Percentiles rank a stretch among this genome's conserved stretches.
phyloP scores from a whole-genome alignment of 176 grass and related monocot species.

The Bolboschoenus planiculmis region DNA sequence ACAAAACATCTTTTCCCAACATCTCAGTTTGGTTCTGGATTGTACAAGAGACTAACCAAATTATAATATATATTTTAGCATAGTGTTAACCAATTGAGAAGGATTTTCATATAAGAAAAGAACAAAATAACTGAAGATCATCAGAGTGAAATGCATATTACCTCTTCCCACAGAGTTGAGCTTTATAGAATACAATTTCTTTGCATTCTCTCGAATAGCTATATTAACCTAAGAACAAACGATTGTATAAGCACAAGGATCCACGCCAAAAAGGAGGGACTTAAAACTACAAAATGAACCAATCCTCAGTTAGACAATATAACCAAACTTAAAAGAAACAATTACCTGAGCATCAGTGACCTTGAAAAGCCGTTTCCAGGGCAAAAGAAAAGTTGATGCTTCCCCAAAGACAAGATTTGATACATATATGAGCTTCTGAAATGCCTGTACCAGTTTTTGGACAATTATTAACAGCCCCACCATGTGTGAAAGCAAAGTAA shows the following conservation, averaged over 20 bases:
- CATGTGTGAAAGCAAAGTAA: constrained; percentile 10
- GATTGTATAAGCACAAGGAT: neutral
- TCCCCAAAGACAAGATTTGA: constrained; percentile 98
- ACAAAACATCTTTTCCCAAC: constrained; percentile 3
- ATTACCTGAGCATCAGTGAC: constrained; percentile 98
- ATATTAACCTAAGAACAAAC: constrained; percentile 66
- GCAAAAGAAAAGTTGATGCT: constrained; percentile 84
- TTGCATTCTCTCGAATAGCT: constrained; percentile 95
- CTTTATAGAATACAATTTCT: constrained; percentile 67
- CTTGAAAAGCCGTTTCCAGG: constrained; percentile 93
- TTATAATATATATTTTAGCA: neutral
- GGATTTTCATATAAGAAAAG: constrained; percentile 9
- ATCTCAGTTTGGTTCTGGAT: neutral
- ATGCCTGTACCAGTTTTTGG: constrained; percentile 50
- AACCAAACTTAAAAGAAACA: neutral
- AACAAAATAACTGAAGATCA: constrained; percentile 20
- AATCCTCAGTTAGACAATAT: neutral
- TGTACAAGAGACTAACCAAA: constrained; percentile 17
- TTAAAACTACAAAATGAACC: constrained; percentile 4
- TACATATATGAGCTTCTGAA: constrained; percentile 97
- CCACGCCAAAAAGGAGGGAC: neutral
- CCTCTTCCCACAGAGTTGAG: constrained; percentile 80
- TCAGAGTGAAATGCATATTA: constrained; percentile 17
- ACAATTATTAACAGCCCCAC: constrained; percentile 20
- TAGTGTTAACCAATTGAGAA: neutral